These are phyloP conservation scores for Apophysomyces variabilis DNA, from an alignment of 371 early-diverging fungal species.

Conservation along the genomic window DNA sequence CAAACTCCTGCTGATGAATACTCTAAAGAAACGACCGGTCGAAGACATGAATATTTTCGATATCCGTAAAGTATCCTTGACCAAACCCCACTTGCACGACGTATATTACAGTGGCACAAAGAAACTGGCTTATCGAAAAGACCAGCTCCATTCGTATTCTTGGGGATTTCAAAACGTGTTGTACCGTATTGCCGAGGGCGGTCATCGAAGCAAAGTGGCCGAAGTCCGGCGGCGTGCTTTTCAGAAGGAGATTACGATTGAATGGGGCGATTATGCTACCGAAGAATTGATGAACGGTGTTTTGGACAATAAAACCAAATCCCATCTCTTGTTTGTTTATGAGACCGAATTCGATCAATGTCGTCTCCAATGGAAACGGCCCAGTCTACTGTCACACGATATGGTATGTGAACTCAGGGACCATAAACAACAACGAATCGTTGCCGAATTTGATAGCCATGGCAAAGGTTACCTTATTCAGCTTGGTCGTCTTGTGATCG, in stretches of 20 bases:
- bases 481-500: constrained; percentile 41
- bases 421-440: constrained; percentile 18
- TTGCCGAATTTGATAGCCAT: constrained; percentile 55
- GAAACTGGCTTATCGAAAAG: constrained; percentile 37
- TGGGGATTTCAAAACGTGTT: constrained; percentile 58
- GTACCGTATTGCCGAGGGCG: constrained; percentile 25
- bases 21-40: constrained; percentile 24
- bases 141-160: constrained; percentile 53
- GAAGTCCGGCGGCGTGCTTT: constrained; percentile 49
- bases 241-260: constrained; percentile 47
- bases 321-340: constrained; percentile 46
- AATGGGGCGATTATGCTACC: constrained; percentile 33
- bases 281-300: constrained; percentile 16
- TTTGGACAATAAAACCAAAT: constrained; percentile 38
- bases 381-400: constrained; percentile 48
- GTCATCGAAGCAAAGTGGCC: constrained; percentile 31
- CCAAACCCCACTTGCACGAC: constrained; percentile 41
- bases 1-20: constrained; percentile 10
- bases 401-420: constrained; percentile 39
- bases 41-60: constrained; percentile 38
- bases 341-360: constrained; percentile 39
- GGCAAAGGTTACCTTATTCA: constrained; percentile 52
- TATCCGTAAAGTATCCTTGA: constrained; percentile 39
- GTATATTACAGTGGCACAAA: constrained; percentile 41
- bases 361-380: constrained; percentile 44